Evolutionary conservation across 495 filamentous ascomycete genomes (phyloP).

Genomic region (Usnea hakonensis): DNA sequence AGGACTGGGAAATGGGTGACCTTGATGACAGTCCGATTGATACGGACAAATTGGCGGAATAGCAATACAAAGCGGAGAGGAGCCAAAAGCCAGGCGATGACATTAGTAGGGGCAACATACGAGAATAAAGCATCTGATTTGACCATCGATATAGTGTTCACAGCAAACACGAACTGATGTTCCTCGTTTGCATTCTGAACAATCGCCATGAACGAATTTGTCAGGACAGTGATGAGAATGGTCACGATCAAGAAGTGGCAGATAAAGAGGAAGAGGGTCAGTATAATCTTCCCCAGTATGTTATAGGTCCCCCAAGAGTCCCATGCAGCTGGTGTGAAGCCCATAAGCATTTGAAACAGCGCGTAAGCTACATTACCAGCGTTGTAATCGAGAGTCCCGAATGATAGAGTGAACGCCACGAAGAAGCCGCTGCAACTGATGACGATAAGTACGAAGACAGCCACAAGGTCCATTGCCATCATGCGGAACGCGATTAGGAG

Average conservation of each 20-base stretch:
- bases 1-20: constrained; percentile 80
- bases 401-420: constrained; percentile 81
- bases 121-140: constrained; percentile 92
- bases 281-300: constrained; percentile 60
- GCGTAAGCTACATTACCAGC: constrained; percentile 67
- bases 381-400: constrained; percentile 53
- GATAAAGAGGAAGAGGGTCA: constrained; percentile 80
- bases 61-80: constrained; percentile 72
- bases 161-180: constrained; percentile 88
- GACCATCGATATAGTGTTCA: constrained; percentile 93
- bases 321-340: constrained; percentile 72
- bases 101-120: constrained; percentile 81
- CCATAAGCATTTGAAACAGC: constrained; percentile 90
- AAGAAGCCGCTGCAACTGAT: constrained; percentile 90
- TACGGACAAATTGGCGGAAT: constrained; percentile 65
- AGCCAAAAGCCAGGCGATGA: constrained; percentile 77
- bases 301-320: constrained; percentile 71
- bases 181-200: constrained; percentile 87
- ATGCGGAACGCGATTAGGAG: constrained; percentile 86
- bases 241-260: constrained; percentile 93
- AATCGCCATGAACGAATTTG: constrained; percentile 89
- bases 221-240: constrained; percentile 84
- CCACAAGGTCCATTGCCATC: constrained; percentile 81
- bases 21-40: constrained; percentile 85
- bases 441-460: constrained; percentile 72